phyloP scores from a whole-genome alignment of 345 rosid genomes.

The Mangifera indica region DNA sequence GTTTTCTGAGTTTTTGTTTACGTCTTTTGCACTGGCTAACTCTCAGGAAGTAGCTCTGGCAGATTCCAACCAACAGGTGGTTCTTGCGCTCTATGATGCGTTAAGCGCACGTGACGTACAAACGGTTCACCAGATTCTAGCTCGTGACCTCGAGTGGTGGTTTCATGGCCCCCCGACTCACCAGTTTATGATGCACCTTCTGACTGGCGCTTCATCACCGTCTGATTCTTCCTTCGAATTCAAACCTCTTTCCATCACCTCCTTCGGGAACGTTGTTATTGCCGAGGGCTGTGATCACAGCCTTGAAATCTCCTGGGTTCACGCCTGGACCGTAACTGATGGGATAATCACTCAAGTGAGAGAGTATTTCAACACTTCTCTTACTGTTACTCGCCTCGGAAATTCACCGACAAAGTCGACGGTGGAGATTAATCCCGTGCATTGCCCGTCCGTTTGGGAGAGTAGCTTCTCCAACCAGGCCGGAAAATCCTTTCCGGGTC shows the following conservation, averaged over 20 bases:
- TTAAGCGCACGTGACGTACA: constrained; percentile 68
- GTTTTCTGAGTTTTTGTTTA: not conserved
- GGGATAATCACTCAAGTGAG: constrained; percentile 91
- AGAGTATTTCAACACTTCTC: constrained; percentile 94
- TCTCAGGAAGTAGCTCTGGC: constrained; percentile 49
- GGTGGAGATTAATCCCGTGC: constrained; percentile 44
- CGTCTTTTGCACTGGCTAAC: constrained; percentile 72
- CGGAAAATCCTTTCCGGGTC: constrained; percentile 92
- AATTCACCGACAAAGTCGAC: constrained; percentile 2
- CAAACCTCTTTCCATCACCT: constrained; percentile 41
- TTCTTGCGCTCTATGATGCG: constrained; percentile 86
- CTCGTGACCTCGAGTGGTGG: constrained; percentile 97
- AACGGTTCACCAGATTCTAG: constrained; percentile 69
- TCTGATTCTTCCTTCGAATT: constrained; percentile 43
- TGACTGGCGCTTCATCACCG: constrained; percentile 57
- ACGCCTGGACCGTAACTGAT: constrained; percentile 94
- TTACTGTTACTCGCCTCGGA: constrained; percentile 78
- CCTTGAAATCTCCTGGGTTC: constrained; percentile 75
- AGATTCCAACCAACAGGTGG: constrained; percentile 70
- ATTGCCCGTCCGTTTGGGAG: constrained; percentile 82
- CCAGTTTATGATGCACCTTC: constrained; percentile 97
- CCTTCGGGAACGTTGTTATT: constrained; percentile 69
- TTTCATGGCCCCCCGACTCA: constrained; percentile 97
- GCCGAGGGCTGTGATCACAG: constrained; percentile 75
- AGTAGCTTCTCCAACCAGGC: constrained; percentile 63